A percentile compares a stretch with the other conserved stretches of the same genome.
These are phyloP conservation scores for Nakaseomyces bracarensis DNA, from an alignment of 1,139 yeast genomes.

Conservation along the genomic window DNA sequence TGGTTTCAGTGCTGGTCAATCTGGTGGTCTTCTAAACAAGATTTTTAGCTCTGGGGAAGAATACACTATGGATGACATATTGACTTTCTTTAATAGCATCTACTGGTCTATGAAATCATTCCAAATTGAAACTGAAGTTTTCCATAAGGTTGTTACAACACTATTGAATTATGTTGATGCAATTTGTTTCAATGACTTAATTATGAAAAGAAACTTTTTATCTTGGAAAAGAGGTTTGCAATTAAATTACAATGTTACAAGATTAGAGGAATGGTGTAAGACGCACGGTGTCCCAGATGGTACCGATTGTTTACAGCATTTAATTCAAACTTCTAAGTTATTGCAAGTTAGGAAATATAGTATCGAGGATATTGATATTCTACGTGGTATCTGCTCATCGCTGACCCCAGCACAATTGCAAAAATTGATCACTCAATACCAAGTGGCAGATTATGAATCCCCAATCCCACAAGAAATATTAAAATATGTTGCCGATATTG, in stretches of 20 bases:
- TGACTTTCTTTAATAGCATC: constrained; percentile 82
- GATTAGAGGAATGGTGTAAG: constrained; percentile 98
- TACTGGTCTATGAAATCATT: constrained; percentile 93
- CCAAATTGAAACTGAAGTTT: constrained; percentile 76
- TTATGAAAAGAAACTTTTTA: constrained; percentile 89
- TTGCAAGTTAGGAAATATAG: constrained; percentile 87
- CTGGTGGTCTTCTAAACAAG: constrained; percentile 75
- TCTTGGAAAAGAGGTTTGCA: constrained; percentile 98
- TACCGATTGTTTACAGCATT: constrained; percentile 75
- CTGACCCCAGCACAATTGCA: constrained; percentile 92
- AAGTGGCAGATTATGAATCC: constrained; percentile 89
- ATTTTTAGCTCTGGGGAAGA: constrained; percentile 63
- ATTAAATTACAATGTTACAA: constrained; percentile 89
- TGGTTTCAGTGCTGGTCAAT: constrained; percentile 88
- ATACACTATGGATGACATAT: constrained; percentile 90
- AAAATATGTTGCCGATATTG: constrained; percentile 77
- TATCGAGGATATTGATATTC: constrained; percentile 81
- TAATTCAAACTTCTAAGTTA: constrained; percentile 89
- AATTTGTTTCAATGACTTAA: constrained; percentile 87
- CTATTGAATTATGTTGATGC: constrained; percentile 85
- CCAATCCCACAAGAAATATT: constrained; percentile 83
- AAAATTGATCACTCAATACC: constrained; percentile 80
- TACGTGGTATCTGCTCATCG: constrained; percentile 91
- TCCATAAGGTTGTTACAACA: constrained; percentile 79
- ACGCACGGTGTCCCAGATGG: constrained; percentile 90